Evolutionary conservation across 2,329 filamentous ascomycete genomes (phyloP).

Genomic region (Stachybotrys chlorohalonatus): DNA sequence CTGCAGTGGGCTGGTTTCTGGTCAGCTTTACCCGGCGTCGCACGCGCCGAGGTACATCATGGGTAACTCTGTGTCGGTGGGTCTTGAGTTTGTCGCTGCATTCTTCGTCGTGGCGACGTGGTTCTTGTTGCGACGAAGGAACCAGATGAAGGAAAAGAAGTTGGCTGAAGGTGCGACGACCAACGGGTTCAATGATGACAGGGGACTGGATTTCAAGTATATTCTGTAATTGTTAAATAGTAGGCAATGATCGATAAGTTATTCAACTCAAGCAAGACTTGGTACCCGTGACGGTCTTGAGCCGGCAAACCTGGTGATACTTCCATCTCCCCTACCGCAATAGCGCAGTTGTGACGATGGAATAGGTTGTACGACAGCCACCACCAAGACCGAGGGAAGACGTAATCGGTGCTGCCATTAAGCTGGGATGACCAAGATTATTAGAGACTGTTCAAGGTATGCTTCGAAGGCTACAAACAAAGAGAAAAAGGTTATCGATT

Average conservation of each 20-base stretch:
- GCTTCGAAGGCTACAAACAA: too few species aligned
- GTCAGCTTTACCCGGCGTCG: slow-evolving; percentile 29
- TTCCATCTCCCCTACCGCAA: too few species aligned
- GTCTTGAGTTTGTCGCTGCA: slow-evolving; percentile 14
- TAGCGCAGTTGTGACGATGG: too few species aligned
- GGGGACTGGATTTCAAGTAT: slow-evolving; percentile 8
- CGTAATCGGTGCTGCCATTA: too few species aligned
- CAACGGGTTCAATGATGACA: slow-evolving; percentile 10
- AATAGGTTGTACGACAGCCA: too few species aligned
- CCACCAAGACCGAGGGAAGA: too few species aligned
- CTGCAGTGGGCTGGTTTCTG: slow-evolving; percentile 35
- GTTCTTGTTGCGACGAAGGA: slow-evolving; percentile 15
- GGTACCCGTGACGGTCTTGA: not conserved
- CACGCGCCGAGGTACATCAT: slow-evolving; percentile 16
- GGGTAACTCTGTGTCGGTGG: slow-evolving; percentile 19
- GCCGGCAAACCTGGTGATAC: too few species aligned
- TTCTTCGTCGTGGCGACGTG: slow-evolving; percentile 15
- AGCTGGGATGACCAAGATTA: too few species aligned
- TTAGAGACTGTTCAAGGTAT: too few species aligned
- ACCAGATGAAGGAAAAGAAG: slow-evolving; percentile 15
- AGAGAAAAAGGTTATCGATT: too few species aligned
- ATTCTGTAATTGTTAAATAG: slow-evolving; percentile 12
- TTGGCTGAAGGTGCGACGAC: slow-evolving; percentile 11
- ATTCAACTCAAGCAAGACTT: too few species aligned
- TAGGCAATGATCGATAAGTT: not conserved